phyloP scores from a whole-genome alignment of 2,329 filamentous ascomycete genomes.

The Apiospora koreana region DNA sequence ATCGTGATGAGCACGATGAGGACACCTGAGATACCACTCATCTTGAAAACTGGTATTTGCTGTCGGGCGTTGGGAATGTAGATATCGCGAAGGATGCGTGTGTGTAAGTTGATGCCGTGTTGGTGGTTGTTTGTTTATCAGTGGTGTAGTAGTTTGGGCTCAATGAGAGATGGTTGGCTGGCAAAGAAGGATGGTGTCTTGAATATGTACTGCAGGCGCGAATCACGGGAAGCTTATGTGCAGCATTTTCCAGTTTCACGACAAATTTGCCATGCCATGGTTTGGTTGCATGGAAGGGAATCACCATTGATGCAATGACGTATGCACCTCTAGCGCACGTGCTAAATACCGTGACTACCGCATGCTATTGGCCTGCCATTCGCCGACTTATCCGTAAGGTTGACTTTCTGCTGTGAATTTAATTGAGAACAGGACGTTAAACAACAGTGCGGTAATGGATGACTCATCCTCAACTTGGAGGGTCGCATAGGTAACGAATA shows the following conservation, averaged over 20 bases:
- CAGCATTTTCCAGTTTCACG: slow-evolving; percentile 2
- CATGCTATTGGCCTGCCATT: neutral
- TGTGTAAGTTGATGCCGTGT: neutral
- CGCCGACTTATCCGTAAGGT: neutral
- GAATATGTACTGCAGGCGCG: neutral
- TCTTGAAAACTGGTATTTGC: slow-evolving; percentile 30
- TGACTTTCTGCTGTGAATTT: neutral
- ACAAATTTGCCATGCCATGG: neutral
- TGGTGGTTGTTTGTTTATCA: neutral
- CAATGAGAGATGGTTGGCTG: neutral
- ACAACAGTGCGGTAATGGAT: neutral
- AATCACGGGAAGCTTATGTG: neutral
- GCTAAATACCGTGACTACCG: neutral
- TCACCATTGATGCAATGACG: slow-evolving; percentile 6
- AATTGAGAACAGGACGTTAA: neutral
- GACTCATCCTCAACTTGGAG: neutral
- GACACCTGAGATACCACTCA: slow-evolving; percentile 51
- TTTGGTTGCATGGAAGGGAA: neutral
- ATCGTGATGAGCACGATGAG: slow-evolving; percentile 54
- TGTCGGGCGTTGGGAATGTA: neutral
- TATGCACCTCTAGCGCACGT: neutral
- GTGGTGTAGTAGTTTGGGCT: neutral
- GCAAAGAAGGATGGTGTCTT: neutral
- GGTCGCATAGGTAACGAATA: neutral
- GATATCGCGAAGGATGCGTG: neutral